These are phyloP conservation scores for Dujonia santamariae DNA, from an alignment of 1,139 yeast species.

Conservation along the genomic window DNA sequence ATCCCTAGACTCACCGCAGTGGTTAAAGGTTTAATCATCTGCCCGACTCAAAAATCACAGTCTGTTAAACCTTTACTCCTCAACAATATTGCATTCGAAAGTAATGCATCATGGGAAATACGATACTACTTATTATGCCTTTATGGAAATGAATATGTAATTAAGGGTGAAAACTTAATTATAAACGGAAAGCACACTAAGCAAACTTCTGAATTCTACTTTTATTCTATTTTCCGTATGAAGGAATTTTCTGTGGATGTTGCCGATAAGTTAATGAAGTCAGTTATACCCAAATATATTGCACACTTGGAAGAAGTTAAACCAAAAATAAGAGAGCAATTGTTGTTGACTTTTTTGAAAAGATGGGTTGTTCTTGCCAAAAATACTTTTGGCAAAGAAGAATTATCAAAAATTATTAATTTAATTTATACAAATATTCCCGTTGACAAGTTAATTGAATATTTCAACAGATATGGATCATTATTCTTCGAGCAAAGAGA, in stretches of 20 bases:
- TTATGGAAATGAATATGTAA: constrained; percentile 34
- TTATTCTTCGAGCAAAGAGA: constrained; percentile 45
- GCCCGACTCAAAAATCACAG: constrained; percentile 19
- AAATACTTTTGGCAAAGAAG: constrained; percentile 21
- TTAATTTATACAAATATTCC: constrained; percentile 11
- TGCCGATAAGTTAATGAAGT: constrained; percentile 13
- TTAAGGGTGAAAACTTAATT: constrained; percentile 2
- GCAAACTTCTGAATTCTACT: constrained; percentile 21
- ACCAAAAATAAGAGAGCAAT: neutral
- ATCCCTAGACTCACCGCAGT: constrained; percentile 32
- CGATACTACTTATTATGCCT: constrained; percentile 46
- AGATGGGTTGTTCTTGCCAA: constrained; percentile 60
- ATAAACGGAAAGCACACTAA: too few relatives aligned
- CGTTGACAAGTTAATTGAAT: constrained; percentile 15
- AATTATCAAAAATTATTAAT: constrained; percentile 13
- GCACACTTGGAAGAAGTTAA: constrained; percentile 1
- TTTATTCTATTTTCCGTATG: constrained; percentile 42
- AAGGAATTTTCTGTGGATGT: constrained; percentile 33
- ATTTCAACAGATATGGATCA: constrained; percentile 15
- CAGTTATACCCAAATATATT: constrained; percentile 3
- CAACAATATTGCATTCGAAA: too few relatives aligned
- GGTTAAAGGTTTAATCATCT: constrained; percentile 34
- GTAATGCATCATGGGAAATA: constrained; percentile 44
- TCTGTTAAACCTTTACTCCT: constrained; percentile 15
- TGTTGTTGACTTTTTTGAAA: constrained; percentile 21